Base-by-base conservation (phyloP, 2,329 filamentous ascomycete genomes). In the Ceratocystis smalleyi region DNA sequence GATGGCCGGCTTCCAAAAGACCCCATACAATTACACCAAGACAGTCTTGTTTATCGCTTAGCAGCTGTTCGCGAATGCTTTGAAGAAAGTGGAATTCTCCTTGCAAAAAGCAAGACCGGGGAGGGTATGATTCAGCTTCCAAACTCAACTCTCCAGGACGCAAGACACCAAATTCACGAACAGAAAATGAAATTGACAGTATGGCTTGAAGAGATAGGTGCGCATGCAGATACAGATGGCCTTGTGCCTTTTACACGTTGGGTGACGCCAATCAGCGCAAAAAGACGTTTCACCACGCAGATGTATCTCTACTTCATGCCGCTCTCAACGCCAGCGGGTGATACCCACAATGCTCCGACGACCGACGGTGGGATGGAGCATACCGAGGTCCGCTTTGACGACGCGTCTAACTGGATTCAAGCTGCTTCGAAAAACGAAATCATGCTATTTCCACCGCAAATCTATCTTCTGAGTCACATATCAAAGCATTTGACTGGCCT, bases 221-320 rank as follows among this genome's bases (percentile, higher is more conserved):
- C 81, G 0, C 74, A 78, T 10, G 75, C 85, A 2, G 90, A 61
- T 30, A 15, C 63, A 83, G 85, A 85, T 1, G 77, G 79, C 45
- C 76, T 96, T 2, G 77, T 89, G 6, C 90, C 91, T 0, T 96
- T 95, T 71, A 96, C 91, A 0, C 83, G 89, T 63, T 97, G 94
- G 94, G 80, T 97, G 64, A 97, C 94, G 1, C 92, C 92, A 0
- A 74, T 78, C 0, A 83, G 82, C 67, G 77, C 86, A 1, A 81
- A 84, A 0, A 89, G 86, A 69, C 82, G 94, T 57, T 99, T 95
- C 75, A 89, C 88, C 0, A 96, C 92, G 0, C 91, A 96, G 72
- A 97, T 97, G 92, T 99, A 97, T 75, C 74, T 97, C 10, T 96
- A 96, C 74, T 86, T 95, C 74, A 79, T 96, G 2, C 91, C 91